A percentile compares a stretch with the other conserved stretches of the same genome.
Evolutionary conservation across 257 asterid species (phyloP).

Genomic region (Fraxinus americana): DNA sequence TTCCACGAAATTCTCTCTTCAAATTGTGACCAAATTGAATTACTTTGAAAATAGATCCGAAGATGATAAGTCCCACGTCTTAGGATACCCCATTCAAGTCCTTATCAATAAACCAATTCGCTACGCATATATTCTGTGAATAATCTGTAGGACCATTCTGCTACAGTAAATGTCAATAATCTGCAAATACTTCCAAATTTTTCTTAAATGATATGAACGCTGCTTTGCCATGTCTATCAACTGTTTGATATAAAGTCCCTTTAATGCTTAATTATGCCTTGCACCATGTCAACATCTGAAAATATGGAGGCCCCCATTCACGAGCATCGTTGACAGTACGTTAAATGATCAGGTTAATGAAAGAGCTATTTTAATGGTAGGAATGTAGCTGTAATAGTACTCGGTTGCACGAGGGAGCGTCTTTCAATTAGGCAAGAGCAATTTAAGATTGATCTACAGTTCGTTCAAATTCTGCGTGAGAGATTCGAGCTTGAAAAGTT

Average conservation of each 20-base stretch:
- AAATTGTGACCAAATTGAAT: no score
- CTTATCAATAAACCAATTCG: not conserved
- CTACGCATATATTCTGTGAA: slow-evolving; percentile 27
- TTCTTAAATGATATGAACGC: slow-evolving; percentile 18
- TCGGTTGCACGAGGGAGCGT: not conserved
- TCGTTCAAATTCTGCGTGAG: no score
- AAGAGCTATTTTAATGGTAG: slow-evolving; percentile 3
- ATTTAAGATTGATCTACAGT: not conserved
- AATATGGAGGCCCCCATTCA: slow-evolving; percentile 31
- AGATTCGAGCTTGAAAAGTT: no score
- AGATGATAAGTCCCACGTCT: no score
- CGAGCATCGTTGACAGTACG: slow-evolving; percentile 33
- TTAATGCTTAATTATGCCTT: not conserved
- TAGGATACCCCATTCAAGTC: not conserved
- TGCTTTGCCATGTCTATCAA: slow-evolving; percentile 2
- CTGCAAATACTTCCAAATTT: slow-evolving; percentile 31
- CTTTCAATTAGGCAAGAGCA: not conserved
- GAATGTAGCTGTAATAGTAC: slow-evolving; percentile 13
- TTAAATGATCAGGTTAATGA: slow-evolving; percentile 33
- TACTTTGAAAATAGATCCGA: no score
- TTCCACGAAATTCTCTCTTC: no score
- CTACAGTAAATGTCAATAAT: slow-evolving; percentile 16
- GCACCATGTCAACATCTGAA: slow-evolving; percentile 22
- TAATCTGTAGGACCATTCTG: slow-evolving; percentile 37
- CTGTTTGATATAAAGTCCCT: not conserved